Conservation (phyloP, 1,139 yeast species). For the Geotrichum siamense region DNA sequence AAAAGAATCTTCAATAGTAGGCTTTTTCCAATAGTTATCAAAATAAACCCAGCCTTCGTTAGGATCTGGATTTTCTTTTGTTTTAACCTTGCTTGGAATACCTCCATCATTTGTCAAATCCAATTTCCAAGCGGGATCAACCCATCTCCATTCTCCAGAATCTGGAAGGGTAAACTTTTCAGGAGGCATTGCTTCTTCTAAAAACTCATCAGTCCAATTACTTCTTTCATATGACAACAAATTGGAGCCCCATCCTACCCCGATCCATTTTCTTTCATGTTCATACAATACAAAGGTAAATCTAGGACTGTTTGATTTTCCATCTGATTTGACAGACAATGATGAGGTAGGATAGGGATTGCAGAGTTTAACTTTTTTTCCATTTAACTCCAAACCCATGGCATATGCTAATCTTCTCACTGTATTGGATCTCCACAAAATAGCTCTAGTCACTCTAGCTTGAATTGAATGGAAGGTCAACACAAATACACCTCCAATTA, state of each 20-base stretch:
- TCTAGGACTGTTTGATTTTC: conserved; percentile 32
- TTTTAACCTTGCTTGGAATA: conserved; percentile 45
- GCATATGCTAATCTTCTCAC: conserved; percentile 55
- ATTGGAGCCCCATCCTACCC: conserved; percentile 96
- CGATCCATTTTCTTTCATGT: conserved; percentile 95
- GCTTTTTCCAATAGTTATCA: conserved; percentile 92
- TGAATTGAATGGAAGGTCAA: conserved; percentile 83
- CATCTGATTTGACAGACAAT: not conserved
- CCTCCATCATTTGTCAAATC: conserved; percentile 85
- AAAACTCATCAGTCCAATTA: conserved; percentile 94
- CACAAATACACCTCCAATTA: conserved; percentile 53
- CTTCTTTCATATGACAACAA: conserved; percentile 86
- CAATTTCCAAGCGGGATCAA: conserved; percentile 83
- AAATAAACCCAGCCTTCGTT: conserved; percentile 85
- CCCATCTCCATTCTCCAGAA: conserved; percentile 85
- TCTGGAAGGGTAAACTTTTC: conserved; percentile 77
- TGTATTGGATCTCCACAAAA: conserved; percentile 74
- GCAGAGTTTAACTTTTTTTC: not conserved
- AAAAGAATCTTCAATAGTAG: conserved; percentile 79
- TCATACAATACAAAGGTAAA: conserved; percentile 90
- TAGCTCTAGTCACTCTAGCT: conserved; percentile 70
- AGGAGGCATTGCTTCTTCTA: conserved; percentile 75
- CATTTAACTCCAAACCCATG: not conserved
- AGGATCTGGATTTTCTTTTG: conserved; percentile 67
- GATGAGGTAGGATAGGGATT: conserved; percentile 2